Evolutionary conservation across 331 rosid species (phyloP).

Genomic region (Quercus tomentella): DNA sequence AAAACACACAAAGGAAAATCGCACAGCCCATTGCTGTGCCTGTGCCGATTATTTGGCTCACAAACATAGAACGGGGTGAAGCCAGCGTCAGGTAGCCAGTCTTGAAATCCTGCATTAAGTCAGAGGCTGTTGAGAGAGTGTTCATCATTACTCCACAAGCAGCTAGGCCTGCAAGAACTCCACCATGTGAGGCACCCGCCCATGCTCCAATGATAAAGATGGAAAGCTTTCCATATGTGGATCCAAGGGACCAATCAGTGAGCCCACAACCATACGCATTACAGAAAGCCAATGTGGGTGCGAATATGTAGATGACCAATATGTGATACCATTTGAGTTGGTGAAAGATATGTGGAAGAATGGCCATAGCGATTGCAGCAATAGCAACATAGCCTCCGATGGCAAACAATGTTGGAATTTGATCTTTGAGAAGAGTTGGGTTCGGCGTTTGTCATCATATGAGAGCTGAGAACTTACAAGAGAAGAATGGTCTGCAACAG

Average conservation of each 20-base stretch:
- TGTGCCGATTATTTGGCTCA: no score
- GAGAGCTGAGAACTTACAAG: slow-evolving; percentile 2
- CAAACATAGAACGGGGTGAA: slow-evolving; percentile 1
- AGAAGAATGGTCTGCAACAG: slow-evolving; percentile 19
- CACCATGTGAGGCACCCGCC: slow-evolving; percentile 32
- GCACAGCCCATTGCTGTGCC: no score
- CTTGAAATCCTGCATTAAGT: slow-evolving; percentile 39
- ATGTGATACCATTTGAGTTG: slow-evolving; percentile 42
- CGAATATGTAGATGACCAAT: slow-evolving; percentile 33
- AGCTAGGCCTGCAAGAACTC: slow-evolving; percentile 34
- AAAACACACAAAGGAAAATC: no score
- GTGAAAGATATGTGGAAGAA: slow-evolving; percentile 34
- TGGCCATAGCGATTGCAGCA: slow-evolving; percentile 27
- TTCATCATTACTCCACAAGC: slow-evolving; percentile 47
- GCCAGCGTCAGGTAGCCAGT: slow-evolving; percentile 40
- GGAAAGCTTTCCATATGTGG: slow-evolving; percentile 35
- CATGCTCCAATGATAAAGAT: slow-evolving; percentile 36
- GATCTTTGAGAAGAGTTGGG: slow-evolving; percentile 31
- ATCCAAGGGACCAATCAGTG: slow-evolving; percentile 36
- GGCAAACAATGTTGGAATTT: slow-evolving; percentile 38
- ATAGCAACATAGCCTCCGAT: slow-evolving; percentile 28
- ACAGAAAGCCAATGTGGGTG: slow-evolving; percentile 35
- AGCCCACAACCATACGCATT: slow-evolving; percentile 43
- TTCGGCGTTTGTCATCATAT: slow-evolving; percentile 32
- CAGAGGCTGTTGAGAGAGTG: slow-evolving; percentile 32